Evolutionary conservation across 2,329 filamentous ascomycete genomes (phyloP).

Genomic region (Remersonia thermophila): DNA sequence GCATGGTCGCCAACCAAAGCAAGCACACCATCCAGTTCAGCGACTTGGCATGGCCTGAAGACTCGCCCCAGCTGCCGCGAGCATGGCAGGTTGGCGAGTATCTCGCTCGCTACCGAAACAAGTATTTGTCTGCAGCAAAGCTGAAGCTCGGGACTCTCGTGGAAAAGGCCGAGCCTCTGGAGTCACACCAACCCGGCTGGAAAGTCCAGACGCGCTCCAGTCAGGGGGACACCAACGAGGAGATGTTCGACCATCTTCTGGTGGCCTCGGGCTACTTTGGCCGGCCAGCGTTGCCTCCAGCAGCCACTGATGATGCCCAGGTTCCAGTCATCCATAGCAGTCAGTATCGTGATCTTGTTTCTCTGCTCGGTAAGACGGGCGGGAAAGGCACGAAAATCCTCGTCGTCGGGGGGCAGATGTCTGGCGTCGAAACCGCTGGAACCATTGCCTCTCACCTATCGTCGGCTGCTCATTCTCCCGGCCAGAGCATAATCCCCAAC

Average conservation of each 20-base stretch:
- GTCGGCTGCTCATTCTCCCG: constrained; percentile 43
- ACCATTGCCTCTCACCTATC: constrained; percentile 62
- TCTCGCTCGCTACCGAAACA: constrained; percentile 49
- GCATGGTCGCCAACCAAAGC: constrained; percentile 64
- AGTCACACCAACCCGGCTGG: constrained; percentile 7
- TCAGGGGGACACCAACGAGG: constrained; percentile 27
- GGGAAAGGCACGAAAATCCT: constrained; percentile 47
- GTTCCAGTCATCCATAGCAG: constrained; percentile 57
- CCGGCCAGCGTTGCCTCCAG: constrained; percentile 39
- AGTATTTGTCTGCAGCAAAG: constrained; percentile 35
- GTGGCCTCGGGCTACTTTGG: constrained; percentile 70
- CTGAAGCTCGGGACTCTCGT: constrained; percentile 40
- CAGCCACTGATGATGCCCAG: constrained; percentile 23
- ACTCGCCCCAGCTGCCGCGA: constrained; percentile 53
- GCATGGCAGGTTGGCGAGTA: constrained; percentile 70
- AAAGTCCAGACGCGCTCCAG: constrained; percentile 9
- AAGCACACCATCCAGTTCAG: constrained; percentile 61
- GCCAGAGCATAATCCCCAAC: constrained; percentile 26
- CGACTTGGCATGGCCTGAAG: constrained; percentile 57
- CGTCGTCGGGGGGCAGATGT: constrained; percentile 72
- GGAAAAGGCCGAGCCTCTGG: constrained; percentile 25
- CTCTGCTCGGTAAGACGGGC: constrained; percentile 30
- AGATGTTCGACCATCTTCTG: constrained; percentile 58
- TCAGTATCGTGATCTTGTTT: constrained; percentile 43
- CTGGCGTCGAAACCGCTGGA: constrained; percentile 64